Evolutionary conservation across 805 yeast species (phyloP).

Genomic region (Zygoascus biomembranicola): DNA sequence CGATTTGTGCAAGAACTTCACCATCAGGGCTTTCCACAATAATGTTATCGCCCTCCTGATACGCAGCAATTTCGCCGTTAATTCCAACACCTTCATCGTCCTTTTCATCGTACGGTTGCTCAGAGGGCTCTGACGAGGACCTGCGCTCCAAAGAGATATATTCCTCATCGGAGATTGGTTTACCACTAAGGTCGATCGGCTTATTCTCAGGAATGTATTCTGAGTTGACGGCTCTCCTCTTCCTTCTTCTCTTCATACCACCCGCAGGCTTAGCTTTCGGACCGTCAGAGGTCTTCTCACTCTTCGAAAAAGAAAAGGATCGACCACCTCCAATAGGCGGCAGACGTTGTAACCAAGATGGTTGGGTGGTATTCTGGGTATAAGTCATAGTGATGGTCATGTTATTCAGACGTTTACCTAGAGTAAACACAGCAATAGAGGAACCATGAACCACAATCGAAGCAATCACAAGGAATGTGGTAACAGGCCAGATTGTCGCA

Average conservation of each 20-base stretch:
- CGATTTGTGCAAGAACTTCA: constrained; percentile 57
- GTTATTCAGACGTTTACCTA: constrained; percentile 82
- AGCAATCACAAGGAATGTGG: constrained; percentile 68
- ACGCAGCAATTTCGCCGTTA: constrained; percentile 34
- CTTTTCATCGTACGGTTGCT: not conserved
- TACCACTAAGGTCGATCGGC: constrained; percentile 19
- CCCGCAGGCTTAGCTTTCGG: constrained; percentile 18
- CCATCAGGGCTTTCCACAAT: constrained; percentile 81
- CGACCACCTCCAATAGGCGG: constrained; percentile 67
- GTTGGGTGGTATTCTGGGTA: constrained; percentile 57
- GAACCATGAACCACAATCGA: constrained; percentile 90
- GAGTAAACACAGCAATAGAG: constrained; percentile 67
- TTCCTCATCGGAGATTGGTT: constrained; percentile 2
- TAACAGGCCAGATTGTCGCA: constrained; percentile 71
- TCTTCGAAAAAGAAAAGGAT: constrained; percentile 77
- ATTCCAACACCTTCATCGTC: constrained; percentile 14
- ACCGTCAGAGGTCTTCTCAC: constrained; percentile 32
- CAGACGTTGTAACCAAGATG: constrained; percentile 77
- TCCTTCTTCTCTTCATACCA: constrained; percentile 18
- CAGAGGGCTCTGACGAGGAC: not conserved
- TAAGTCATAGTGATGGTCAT: constrained; percentile 90
- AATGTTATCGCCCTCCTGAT: constrained; percentile 60
- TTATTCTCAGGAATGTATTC: constrained; percentile 16
- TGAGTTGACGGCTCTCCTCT: constrained; percentile 6
- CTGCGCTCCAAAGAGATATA: not conserved